Base-by-base conservation (phyloP, 257 asterid genomes). In the Mitragyna speciosa region DNA sequence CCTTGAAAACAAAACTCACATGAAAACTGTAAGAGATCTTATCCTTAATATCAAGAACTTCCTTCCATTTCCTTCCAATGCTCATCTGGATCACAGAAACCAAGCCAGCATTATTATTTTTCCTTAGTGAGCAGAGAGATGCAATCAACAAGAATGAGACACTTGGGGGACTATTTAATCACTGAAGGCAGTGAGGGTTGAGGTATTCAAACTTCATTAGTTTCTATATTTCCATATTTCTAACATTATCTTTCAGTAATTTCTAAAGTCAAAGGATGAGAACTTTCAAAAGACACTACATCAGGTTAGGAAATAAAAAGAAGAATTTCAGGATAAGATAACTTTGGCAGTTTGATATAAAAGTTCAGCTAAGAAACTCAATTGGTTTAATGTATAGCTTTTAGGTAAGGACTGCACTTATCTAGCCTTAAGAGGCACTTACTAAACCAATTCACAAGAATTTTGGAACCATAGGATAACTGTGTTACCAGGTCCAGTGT, bases 1-100 rank as follows among this genome's bases (percentile, higher is more conserved):
- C 9, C 7, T 7, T 73, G 48, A 31, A 54, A 84, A 64, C 22
- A 26, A 14, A 24, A 58, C 88, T 51, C 87, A 94, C 98, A 82
- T 94, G 98, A 80, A 88, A 91, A 81, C 85, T 89, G 83, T 88
- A 94, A 69, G 82, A 65, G 59, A 94, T 82, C 90, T 88, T 92
- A n/a, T 92, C 97, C 6, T 88, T 87, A 78, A 88, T 76, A 30
- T 92, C 92, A 78, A 94, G 78, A 80, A 92, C 83, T 85, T 91
- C 94, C 84, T 94, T 94, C 98, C 98, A 94, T 89, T 94, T 92
- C 92, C 93, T 90, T 70, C 98, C 98, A 80, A 94, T 91, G 89
- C 95, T 81, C 94, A 88, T 94, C 98, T 94, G 85, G 89, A 85
- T 70, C 70, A 78, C 69, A 52, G 54, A 56, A 81, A 66, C 14